Evolutionary conservation across 176 grass and related monocot genomes (phyloP).

Genomic region (Saccharum spontaneum): DNA sequence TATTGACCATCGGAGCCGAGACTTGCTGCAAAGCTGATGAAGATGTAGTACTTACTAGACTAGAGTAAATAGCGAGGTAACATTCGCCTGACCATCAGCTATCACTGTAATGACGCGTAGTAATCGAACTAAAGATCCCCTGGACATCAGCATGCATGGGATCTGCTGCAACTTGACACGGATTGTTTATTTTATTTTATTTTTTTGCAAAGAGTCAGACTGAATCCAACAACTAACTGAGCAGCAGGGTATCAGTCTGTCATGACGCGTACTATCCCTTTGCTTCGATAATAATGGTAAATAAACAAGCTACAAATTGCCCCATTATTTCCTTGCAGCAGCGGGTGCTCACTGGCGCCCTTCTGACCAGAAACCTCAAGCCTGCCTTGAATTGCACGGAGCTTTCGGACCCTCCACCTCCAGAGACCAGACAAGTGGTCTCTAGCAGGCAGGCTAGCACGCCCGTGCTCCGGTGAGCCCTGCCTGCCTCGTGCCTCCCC

Average conservation of each 20-base stretch:
- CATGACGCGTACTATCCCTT: not conserved
- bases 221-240: not conserved
- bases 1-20: not conserved
- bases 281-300: not conserved
- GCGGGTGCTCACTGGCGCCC: not conserved
- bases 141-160: not conserved
- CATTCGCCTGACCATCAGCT: not conserved
- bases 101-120: not conserved
- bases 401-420: not conserved
- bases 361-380: not conserved
- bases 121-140: not conserved
- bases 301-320: not conserved
- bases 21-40: not conserved
- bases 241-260: not conserved
- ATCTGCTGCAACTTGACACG: not conserved
- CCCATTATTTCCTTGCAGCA: not conserved
- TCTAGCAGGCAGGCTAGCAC: too few relatives aligned
- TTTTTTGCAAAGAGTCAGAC: not conserved
- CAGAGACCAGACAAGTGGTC: not conserved
- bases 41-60: not conserved
- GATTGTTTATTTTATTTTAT: not conserved
- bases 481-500: too few relatives aligned
- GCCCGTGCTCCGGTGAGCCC: too few relatives aligned
- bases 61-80: too few relatives aligned
- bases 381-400: not conserved